phyloP scores from a whole-genome alignment of 345 rosid species.

The Pugionium dolabratum region DNA sequence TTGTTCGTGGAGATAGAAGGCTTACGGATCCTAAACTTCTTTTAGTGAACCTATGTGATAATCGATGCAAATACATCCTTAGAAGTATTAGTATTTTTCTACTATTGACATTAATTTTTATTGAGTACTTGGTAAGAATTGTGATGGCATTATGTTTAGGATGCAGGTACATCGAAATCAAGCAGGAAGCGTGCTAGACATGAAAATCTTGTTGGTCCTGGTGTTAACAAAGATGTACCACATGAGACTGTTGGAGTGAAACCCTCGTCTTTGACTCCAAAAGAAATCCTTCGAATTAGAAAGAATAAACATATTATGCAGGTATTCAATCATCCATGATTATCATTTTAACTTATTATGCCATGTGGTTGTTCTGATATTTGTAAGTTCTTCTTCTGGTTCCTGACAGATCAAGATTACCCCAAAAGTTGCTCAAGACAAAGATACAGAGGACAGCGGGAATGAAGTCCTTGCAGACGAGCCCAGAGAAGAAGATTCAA shows the following conservation, averaged over 20 bases:
- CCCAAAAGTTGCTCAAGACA: slow-evolving; percentile 56
- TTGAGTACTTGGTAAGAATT: slow-evolving; percentile 11
- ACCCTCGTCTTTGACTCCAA: slow-evolving; percentile 73
- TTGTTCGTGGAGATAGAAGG: background rate
- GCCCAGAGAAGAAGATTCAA: slow-evolving; percentile 44
- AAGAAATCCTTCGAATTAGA: slow-evolving; percentile 80
- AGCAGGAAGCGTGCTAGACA: slow-evolving; percentile 64
- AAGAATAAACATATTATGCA: slow-evolving; percentile 82
- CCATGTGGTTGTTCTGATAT: slow-evolving; percentile 6
- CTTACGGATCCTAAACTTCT: too few species aligned
- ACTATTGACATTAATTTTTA: slow-evolving; percentile 1
- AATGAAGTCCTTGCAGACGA: slow-evolving; percentile 46
- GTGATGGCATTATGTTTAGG: slow-evolving; percentile 45
- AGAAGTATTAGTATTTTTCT: background rate
- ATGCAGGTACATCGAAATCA: slow-evolving; percentile 43
- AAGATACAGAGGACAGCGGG: slow-evolving; percentile 51
- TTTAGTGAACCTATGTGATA: slow-evolving; percentile 8
- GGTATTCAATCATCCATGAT: slow-evolving; percentile 44
- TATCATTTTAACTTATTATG: slow-evolving; percentile 2
- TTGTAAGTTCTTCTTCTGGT: slow-evolving; percentile 29
- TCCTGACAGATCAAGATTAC: slow-evolving; percentile 67
- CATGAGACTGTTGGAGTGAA: slow-evolving; percentile 89
- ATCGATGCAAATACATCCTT: background rate
- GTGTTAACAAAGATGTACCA: slow-evolving; percentile 63
- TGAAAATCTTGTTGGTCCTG: slow-evolving; percentile 80